These are phyloP conservation scores for Vigna reflexopilosa DNA, from an alignment of 306 rosid genomes.

Conservation along the genomic window DNA sequence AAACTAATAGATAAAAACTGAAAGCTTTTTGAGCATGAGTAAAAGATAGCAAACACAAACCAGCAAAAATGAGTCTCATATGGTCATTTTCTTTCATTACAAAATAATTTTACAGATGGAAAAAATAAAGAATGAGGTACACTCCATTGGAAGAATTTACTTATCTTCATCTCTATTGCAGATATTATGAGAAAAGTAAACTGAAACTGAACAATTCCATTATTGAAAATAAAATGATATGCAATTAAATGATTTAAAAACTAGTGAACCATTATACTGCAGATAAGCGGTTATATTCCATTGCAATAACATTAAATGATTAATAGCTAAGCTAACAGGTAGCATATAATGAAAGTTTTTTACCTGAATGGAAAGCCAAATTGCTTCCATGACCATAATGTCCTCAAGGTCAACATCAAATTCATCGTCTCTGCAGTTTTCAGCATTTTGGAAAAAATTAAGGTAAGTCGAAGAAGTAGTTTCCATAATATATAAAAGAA, in stretches of 20 bases:
- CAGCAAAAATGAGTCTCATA: not conserved
- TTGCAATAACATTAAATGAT: conserved; percentile 15
- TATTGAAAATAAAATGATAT: conserved; percentile 19
- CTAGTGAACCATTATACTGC: not conserved
- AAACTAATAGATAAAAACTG: conserved; percentile 3
- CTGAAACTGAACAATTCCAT: conserved; percentile 7
- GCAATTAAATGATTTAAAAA: conserved; percentile 1
- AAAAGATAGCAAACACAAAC: not conserved
- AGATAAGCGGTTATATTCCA: conserved; percentile 1
- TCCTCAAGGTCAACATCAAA: conserved; percentile 96
- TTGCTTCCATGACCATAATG: conserved; percentile 99
- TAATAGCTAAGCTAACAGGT: conserved; percentile 1
- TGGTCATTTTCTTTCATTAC: conserved; percentile 10
- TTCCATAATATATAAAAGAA: conserved; percentile 36
- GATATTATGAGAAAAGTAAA: not conserved
- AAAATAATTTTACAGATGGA: conserved; percentile 3
- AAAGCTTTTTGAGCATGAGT: not conserved
- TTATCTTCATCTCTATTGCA: conserved; percentile 10
- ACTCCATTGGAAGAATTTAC: conserved; percentile 15
- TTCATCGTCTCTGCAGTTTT: conserved; percentile 81
- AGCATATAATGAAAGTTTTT: conserved; percentile 33
- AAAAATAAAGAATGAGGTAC: not conserved
- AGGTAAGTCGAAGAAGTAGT: not conserved
- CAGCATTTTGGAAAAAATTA: conserved; percentile 10
- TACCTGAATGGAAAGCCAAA: conserved; percentile 99